phyloP scores from a whole-genome alignment of 257 asterid genomes.

The Primulina tabacum region DNA sequence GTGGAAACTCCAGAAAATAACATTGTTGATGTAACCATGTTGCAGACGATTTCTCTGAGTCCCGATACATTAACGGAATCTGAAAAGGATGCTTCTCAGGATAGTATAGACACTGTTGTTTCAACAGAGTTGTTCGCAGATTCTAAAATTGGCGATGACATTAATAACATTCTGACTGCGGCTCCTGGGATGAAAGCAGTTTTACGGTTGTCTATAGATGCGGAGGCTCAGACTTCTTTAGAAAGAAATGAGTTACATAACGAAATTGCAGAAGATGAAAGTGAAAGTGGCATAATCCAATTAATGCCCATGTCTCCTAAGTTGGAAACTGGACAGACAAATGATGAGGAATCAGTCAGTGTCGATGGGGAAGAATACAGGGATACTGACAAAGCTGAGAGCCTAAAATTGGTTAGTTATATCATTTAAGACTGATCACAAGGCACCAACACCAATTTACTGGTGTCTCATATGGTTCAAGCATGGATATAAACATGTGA shows the following conservation, averaged over 20 bases:
- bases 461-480: neutral
- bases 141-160: slow-evolving; percentile 23
- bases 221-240: slow-evolving; percentile 31
- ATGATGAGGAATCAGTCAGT: slow-evolving; percentile 34
- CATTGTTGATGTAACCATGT: slow-evolving; percentile 15
- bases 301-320: slow-evolving; percentile 21
- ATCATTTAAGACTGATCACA: slow-evolving; percentile 12
- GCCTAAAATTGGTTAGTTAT: slow-evolving; percentile 41
- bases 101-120: slow-evolving; percentile 19
- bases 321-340: slow-evolving; percentile 35
- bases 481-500: slow-evolving; percentile 1
- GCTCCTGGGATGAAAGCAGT: slow-evolving; percentile 23
- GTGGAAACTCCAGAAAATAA: slow-evolving; percentile 22
- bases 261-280: slow-evolving; percentile 17
- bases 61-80: slow-evolving; percentile 9
- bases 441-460: slow-evolving; percentile 1
- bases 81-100: slow-evolving; percentile 10
- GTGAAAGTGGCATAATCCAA: slow-evolving; percentile 23
- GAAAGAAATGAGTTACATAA: slow-evolving; percentile 11
- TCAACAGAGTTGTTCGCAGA: slow-evolving; percentile 16
- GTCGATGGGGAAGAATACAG: slow-evolving; percentile 22
- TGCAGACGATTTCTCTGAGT: slow-evolving; percentile 19
- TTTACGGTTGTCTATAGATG: slow-evolving; percentile 13
- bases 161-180: slow-evolving; percentile 19
- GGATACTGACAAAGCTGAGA: slow-evolving; percentile 34